Base-by-base conservation (phyloP, 495 filamentous ascomycete species). In the Podospora sp. region DNA sequence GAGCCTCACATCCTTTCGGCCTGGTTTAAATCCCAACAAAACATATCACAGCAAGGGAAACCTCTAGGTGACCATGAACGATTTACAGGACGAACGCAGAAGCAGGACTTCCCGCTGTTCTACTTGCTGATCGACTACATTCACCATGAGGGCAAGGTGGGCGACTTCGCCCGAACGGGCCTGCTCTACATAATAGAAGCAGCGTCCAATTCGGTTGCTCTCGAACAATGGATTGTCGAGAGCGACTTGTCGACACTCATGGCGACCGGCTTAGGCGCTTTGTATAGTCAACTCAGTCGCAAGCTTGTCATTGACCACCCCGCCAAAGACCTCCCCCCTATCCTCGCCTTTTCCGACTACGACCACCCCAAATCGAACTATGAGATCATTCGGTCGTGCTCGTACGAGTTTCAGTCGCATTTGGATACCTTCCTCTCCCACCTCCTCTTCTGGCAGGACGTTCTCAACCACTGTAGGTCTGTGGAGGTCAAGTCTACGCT, bases 141-240 rank as follows among this genome's bases (percentile, higher is more conserved):
- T 35, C 93, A 99, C 73, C 90, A 94, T 66, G 93, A 97, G 65
- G 93, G 94, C 55, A 88, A 91, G 35, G 89, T 94, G 21, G 95
- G 95, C 24, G 95, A 99, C 76, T 99, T 99, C 80, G 94, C 96
- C n/a, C 85, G 95, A 59, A 99, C 94, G 0, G 95, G 95, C 0
- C 78, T 99, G 59, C 85, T 99, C 8, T 98, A 99, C 75, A 89
- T 99, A 65, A 96, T 98, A 69, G 95, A 98, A 77, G 91, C 92
- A 2, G 92, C 94, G 1, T 94, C 92, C 1, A 89, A 87, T 62
- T 96, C 92, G 0, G 84, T 88, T 35, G 83, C 86, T 50, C 76
- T 99, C 58, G 96, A 98, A 78, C 90, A 91, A 71, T 99, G 95
- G 95, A 88, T 99, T 57, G 92, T 98, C 56, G 92, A 96, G 73